Conservation (phyloP, 2,329 filamentous ascomycete genomes). For the Mycocentrospora acerina region DNA sequence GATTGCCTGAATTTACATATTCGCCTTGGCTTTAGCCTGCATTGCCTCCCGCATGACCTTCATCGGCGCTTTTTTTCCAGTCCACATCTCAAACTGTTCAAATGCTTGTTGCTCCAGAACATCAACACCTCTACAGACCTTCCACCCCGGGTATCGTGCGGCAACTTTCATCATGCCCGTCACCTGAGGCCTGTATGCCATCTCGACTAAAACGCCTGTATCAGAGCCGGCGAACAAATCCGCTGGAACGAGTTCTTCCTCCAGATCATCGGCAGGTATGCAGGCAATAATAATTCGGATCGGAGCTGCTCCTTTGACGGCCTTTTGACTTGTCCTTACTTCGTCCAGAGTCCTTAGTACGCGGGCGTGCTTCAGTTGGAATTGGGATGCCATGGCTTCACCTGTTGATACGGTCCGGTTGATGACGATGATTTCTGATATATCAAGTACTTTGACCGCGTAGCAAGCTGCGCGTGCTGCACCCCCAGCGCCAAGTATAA, state of each 20-base stretch:
- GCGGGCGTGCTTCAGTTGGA: neutral
- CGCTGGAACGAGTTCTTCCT: neutral
- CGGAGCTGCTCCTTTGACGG: neutral
- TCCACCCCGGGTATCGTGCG: neutral
- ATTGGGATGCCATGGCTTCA: constrained; percentile 1
- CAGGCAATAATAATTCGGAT: constrained; percentile 1
- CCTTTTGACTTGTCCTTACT: too few relatives aligned
- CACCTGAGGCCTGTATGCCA: constrained; percentile 4
- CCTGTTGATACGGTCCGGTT: constrained; percentile 1
- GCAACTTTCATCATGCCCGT: constrained; percentile 6
- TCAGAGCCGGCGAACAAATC: constrained; percentile 1
- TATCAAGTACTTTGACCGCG: constrained; percentile 1
- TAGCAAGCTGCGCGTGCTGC: constrained; percentile 5
- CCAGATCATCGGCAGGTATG: constrained; percentile 1
- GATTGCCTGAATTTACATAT: too few relatives aligned
- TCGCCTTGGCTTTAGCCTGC: neutral
- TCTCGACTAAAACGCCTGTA: constrained; percentile 3
- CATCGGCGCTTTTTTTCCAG: neutral
- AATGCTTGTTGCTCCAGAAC: constrained; percentile 4
- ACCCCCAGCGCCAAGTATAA: constrained; percentile 5
- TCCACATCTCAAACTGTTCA: constrained; percentile 3
- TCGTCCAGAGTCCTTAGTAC: neutral
- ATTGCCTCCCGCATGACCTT: constrained; percentile 1
- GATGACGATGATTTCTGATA: constrained; percentile 1
- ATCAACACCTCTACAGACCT: constrained; percentile 1